These are phyloP conservation scores for Sextonia rubra DNA, from an alignment of 164 flowering plant genomes.

Conservation along the genomic window DNA sequence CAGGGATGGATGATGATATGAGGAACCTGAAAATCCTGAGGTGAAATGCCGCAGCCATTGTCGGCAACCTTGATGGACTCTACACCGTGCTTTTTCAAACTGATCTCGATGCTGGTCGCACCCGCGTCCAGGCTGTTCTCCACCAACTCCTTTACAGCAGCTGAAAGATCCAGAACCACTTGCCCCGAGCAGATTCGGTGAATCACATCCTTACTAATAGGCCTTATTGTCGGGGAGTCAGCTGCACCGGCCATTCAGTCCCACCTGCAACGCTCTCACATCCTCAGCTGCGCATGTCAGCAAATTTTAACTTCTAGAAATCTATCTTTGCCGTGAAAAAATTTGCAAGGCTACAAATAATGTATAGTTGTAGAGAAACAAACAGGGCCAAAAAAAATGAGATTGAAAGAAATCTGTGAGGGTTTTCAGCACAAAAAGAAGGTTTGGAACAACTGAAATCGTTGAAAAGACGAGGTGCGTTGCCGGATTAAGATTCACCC, in stretches of 20 bases:
- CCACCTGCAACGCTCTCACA: slow-evolving; percentile 11
- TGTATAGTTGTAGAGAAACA: too few relatives aligned
- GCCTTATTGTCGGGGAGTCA: slow-evolving; percentile 41
- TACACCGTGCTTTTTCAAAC: slow-evolving; percentile 67
- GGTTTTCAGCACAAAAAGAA: too few relatives aligned
- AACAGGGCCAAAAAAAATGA: too few relatives aligned
- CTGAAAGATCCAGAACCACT: slow-evolving; percentile 84
- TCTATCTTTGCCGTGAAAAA: too few relatives aligned
- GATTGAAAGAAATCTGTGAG: too few relatives aligned
- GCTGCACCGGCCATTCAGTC: slow-evolving; percentile 26
- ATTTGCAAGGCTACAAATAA: too few relatives aligned
- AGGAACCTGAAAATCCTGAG: slow-evolving; percentile 69
- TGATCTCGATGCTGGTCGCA: slow-evolving; percentile 76
- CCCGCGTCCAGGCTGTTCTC: slow-evolving; percentile 99
- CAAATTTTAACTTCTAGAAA: too few relatives aligned
- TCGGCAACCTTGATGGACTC: slow-evolving; percentile 84
- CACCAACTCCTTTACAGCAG: slow-evolving; percentile 97
- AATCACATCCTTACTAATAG: slow-evolving; percentile 65
- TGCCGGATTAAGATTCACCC: too few relatives aligned
- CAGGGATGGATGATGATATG: too few relatives aligned
- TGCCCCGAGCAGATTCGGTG: slow-evolving; percentile 93
- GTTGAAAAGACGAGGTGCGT: too few relatives aligned
- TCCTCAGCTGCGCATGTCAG: slow-evolving; percentile 5
- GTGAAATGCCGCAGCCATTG: slow-evolving; percentile 89
- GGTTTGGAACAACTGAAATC: too few relatives aligned